These are phyloP conservation scores for Physocladia obscura DNA, from an alignment of 192 early-diverging fungal genomes.

Conservation along the genomic window DNA sequence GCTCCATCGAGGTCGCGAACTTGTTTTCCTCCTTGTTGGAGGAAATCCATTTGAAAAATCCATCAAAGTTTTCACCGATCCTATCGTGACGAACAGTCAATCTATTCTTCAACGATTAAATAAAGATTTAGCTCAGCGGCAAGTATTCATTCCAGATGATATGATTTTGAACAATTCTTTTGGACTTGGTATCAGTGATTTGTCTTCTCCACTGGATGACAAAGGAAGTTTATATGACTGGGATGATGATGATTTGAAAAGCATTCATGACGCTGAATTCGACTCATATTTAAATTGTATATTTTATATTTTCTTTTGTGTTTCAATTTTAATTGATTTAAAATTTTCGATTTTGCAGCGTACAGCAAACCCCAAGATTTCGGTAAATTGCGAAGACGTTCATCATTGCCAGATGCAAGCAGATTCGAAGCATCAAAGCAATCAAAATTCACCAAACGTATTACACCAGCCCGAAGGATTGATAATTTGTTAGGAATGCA, in stretches of 20 bases:
- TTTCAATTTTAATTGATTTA: background rate
- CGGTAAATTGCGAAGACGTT: background rate
- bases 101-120: background rate
- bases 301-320: background rate
- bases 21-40: constrained; percentile 9
- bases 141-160: constrained; percentile 8
- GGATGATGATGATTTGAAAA: constrained; percentile 18
- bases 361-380: background rate
- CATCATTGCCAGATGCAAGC: constrained; percentile 15
- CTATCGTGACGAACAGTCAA: constrained; percentile 15
- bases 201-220: background rate
- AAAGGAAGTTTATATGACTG: constrained; percentile 22
- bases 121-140: background rate
- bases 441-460: background rate
- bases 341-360: background rate
- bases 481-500: constrained; percentile 13
- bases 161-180: background rate
- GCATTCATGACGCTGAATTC: constrained; percentile 24
- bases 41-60: constrained; percentile 12
- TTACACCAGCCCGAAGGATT: constrained; percentile 15
- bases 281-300: constrained; percentile 18
- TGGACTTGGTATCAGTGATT: background rate
- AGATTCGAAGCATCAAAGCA: background rate
- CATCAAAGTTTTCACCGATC: constrained; percentile 20
- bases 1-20: constrained; percentile 28